Conservation (phyloP, 352 stramenopile genomes). For the Pythium utonaiense region DNA sequence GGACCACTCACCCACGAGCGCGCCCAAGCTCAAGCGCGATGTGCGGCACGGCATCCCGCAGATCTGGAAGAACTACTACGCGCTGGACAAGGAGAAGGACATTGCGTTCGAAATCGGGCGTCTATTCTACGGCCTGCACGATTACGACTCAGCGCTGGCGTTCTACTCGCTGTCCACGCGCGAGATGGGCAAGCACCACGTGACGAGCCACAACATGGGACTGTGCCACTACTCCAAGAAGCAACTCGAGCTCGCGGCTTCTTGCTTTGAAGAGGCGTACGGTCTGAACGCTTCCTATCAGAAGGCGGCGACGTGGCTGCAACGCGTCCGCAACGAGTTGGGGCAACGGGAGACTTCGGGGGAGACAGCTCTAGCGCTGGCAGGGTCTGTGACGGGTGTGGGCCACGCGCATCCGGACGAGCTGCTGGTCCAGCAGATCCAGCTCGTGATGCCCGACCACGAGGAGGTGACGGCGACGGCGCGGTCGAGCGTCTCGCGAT, state of each 20-base stretch:
- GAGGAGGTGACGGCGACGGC: conserved; percentile 39
- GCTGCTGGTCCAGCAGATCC: conserved; percentile 45
- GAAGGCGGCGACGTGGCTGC: conserved; percentile 79
- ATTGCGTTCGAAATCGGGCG: conserved; percentile 89
- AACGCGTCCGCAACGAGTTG: conserved; percentile 69
- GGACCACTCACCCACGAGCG: conserved; percentile 69
- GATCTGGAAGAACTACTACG: conserved; percentile 92
- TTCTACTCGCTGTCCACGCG: conserved; percentile 87
- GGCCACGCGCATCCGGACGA: conserved; percentile 21
- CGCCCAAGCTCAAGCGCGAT: conserved; percentile 71
- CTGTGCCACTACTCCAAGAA: conserved; percentile 92
- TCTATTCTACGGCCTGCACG: conserved; percentile 91
- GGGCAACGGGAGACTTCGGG: neutral
- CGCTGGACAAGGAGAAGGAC: conserved; percentile 92
- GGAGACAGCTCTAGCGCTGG: neutral
- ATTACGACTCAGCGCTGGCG: conserved; percentile 87
- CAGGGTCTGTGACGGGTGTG: neutral
- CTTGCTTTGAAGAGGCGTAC: conserved; percentile 73
- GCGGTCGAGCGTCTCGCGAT: conserved; percentile 21
- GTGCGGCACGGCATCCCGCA: conserved; percentile 80
- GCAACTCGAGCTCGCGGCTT: conserved; percentile 51
- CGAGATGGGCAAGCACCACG: conserved; percentile 92
- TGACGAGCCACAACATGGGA: conserved; percentile 96
- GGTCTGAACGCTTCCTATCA: conserved; percentile 66
- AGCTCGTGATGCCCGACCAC: conserved; percentile 46